Evolutionary conservation across 495 filamentous ascomycete genomes (phyloP), one percentile per base, ranked within the genome.

Genomic region (Hypoxylon fragiforme): DNA sequence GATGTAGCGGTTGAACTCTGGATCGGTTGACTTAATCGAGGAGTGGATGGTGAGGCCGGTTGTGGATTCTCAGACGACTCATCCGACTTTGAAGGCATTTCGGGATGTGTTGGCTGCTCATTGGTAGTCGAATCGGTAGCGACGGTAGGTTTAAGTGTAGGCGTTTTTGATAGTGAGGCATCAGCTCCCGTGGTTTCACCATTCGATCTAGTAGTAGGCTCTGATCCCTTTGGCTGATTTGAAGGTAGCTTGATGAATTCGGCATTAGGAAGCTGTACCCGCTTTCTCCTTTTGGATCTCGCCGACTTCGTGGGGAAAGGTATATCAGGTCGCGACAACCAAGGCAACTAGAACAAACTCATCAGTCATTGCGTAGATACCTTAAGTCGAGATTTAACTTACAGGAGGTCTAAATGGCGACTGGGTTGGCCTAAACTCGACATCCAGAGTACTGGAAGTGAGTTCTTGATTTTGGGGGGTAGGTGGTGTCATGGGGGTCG

Each of bases 281-380:
- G 69, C 55, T 64, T 69, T 57, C 66, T 67, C 58, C 61, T 68
- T 45, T 54, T 69, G 34, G 66, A 61, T 60, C 57, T 73, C 21
- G 70, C 38, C 3, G 68, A 57, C 51, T 73, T 73, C 1, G 68
- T 65, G 19, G 91, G 90, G 65, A 94, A 95, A 3, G 80, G 67
- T 12, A 70, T 57, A 16, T 87, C 83, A 2, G 85, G 82, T 24
- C 78, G 76, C 19, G 91, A 95, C n/a, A 85, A 75, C 91, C 91
- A 95, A 8, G 91, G 91, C 2, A 96, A 73, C 84, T 89, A 60
- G 18, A 53, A 15, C 26, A 44, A 14, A 20, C 12, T 7, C 15
- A 31, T 72, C 47, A 73, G 62, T 28, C 35, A n/a, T n/a, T n/a
- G n/a, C 16, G 3, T 12, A 24, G 1, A 18, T 38, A 15, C 18